Evolutionary conservation across 768 basidiomycete genomes (phyloP).

Genomic region (Rhodotorula kratochvilovae): DNA sequence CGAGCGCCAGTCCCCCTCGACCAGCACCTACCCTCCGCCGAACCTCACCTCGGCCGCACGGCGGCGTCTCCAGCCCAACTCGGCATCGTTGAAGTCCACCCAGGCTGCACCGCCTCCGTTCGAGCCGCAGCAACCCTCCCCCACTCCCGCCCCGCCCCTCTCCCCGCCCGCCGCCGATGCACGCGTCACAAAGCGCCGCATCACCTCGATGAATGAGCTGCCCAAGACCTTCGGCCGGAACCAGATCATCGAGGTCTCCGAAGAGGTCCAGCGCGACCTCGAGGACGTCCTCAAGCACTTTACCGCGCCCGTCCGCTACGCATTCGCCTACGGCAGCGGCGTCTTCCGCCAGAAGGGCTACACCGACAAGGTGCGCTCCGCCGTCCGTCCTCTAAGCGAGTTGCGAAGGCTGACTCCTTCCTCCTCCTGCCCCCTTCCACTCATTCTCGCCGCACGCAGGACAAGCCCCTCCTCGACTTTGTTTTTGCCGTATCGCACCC

Average conservation of each 20-base stretch:
- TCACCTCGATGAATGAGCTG: conserved; percentile 32
- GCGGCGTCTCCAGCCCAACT: background rate
- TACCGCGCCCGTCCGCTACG: conserved; percentile 88
- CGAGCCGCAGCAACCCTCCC: background rate
- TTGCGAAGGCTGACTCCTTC: background rate
- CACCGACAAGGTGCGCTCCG: conserved; percentile 27
- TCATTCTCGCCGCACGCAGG: too few species aligned
- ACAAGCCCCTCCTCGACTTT: conserved; percentile 85
- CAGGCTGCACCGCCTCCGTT: background rate
- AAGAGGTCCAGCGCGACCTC: conserved; percentile 48
- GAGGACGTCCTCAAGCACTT: conserved; percentile 75
- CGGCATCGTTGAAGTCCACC: conserved; percentile 1
- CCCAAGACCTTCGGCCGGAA: conserved; percentile 34
- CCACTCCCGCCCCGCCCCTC: background rate
- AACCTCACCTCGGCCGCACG: conserved; percentile 11
- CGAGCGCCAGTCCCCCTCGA: background rate
- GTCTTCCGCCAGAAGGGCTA: conserved; percentile 92
- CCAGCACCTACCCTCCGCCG: conserved; percentile 2
- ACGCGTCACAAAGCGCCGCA: conserved; percentile 1
- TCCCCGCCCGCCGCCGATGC: conserved; percentile 15
- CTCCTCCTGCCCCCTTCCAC: too few species aligned
- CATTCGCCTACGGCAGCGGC: conserved; percentile 94
- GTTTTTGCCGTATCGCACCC: conserved; percentile 93
- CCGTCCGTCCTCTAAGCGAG: background rate
- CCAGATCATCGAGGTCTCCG: conserved; percentile 34